Evolutionary conservation across 225 moss, liverwort and hornwort species (phyloP).

Genomic region (Thuidium tamariscinum): DNA sequence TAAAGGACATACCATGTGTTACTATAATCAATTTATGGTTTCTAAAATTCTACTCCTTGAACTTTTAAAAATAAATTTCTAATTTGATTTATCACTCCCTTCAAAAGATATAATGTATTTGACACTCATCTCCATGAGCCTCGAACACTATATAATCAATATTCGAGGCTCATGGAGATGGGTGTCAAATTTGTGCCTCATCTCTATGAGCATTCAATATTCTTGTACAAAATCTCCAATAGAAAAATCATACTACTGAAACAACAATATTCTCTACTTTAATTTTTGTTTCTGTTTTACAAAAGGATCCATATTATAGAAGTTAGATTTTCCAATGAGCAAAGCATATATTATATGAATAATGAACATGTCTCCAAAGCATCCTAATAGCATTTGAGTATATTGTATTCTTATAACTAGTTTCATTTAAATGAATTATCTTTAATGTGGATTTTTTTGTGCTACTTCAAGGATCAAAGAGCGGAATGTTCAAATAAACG

Average conservation of each 20-base stretch:
- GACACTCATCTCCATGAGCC: neutral
- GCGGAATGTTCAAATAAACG: too few relatives aligned
- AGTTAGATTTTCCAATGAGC: neutral
- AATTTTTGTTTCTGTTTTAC: neutral
- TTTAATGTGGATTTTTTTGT: too few relatives aligned
- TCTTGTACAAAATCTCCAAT: too few relatives aligned
- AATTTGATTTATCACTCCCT: neutral
- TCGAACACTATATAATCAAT: too few relatives aligned
- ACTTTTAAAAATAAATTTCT: neutral
- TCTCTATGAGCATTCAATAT: too few relatives aligned
- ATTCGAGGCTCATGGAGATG: too few relatives aligned
- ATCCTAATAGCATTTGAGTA: neutral
- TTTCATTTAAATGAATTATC: too few relatives aligned
- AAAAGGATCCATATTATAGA: accelerated
- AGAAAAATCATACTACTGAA: neutral
- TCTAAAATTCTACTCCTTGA: neutral
- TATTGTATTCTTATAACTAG: too few relatives aligned
- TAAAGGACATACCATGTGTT: neutral
- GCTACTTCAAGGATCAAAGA: too few relatives aligned
- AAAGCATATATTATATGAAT: neutral
- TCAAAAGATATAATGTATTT: neutral
- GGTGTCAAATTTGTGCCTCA: too few relatives aligned
- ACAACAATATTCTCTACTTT: neutral
- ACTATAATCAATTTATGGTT: neutral
- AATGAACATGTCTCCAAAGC: accelerated